phyloP scores from a whole-genome alignment of 805 yeast species.

The Starmerella potacharoeniae region DNA sequence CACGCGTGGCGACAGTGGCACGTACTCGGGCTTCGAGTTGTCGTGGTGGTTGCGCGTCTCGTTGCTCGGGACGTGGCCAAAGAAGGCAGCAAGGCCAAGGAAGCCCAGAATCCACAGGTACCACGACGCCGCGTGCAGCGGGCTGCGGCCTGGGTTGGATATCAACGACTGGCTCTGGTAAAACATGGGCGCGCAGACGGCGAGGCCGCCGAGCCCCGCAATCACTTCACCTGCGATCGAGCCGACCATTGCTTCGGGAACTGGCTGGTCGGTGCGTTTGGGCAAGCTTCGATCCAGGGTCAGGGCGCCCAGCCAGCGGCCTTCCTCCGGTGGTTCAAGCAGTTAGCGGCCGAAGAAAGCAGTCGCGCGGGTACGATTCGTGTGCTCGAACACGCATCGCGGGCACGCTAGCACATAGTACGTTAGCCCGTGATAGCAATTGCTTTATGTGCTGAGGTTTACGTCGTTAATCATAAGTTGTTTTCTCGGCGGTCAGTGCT shows the following conservation, averaged over 20 bases:
- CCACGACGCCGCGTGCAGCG: constrained; percentile 9
- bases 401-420: too few relatives aligned
- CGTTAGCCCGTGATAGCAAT: too few relatives aligned
- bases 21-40: neutral
- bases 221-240: constrained; percentile 11
- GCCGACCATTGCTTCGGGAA: neutral
- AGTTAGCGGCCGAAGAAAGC: too few relatives aligned
- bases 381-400: too few relatives aligned
- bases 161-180: constrained; percentile 8
- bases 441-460: neutral
- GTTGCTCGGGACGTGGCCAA: constrained; percentile 7
- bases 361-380: too few relatives aligned
- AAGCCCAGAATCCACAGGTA: constrained; percentile 5
- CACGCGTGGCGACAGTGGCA: constrained; percentile 9
- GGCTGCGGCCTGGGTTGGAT: neutral
- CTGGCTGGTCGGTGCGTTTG: neutral
- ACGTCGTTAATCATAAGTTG: neutral
- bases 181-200: constrained; percentile 1
- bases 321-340: too few relatives aligned
- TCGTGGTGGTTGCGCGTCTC: neutral
- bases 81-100: constrained; percentile 4
- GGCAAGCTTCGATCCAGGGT: neutral
- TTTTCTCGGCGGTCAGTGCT: constrained; percentile 13
- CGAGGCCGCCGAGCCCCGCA: constrained; percentile 6
- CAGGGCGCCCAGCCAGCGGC: neutral